Base-by-base conservation (phyloP, 495 filamentous ascomycete genomes). In the Astrothelium macrocarpum region DNA sequence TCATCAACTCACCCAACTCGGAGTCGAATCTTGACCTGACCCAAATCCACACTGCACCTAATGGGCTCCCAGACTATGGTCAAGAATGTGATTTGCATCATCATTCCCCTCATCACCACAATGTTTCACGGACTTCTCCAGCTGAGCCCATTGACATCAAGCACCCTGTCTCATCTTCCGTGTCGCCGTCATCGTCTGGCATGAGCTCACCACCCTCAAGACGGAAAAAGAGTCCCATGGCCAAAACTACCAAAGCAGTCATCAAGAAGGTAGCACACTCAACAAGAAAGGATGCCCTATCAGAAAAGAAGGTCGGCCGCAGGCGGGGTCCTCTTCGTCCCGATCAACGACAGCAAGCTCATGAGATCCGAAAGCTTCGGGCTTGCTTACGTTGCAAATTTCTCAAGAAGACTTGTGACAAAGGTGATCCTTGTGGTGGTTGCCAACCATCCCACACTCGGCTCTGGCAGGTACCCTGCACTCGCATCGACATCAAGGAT, bases 311-410 rank as follows among this genome's bases (percentile, higher is more conserved):
- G 66, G 88, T 96, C 42, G 91, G 91, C 53, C 85, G 89, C 72
- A 81, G 91, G 70, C 88, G 86, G 71, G 91, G 91, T 29, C 91
- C 91, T 25, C 83, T 96, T 63, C 83, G 90, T 67, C 90, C 90
- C n/a, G 91, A 96, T 67, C 91, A 96, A 75, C 84, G 91, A 62
- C 92, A 94, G 77, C 91, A 96, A 76, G 91, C 91, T 34, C 90
- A 89, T 65, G 91, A 96, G 76, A 96, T 96, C 65, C 84, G 91
- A 68, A 96, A 96, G 74, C 78, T 96, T 68, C 83, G 91, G 65
- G 91, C 91, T 34, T 96, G 91, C 74, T 79, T 96, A 58, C 86
- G 91, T n/a, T 96, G 91, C 82, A 96, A 95, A 76, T 96, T 96
- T 77, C 80, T 96, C 68, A 96, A 96, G 83, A 96, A 96, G 83